These are phyloP conservation scores for Acanthamoeba sp. DNA, from an alignment of 208 protist genomes.

Conservation along the genomic window DNA sequence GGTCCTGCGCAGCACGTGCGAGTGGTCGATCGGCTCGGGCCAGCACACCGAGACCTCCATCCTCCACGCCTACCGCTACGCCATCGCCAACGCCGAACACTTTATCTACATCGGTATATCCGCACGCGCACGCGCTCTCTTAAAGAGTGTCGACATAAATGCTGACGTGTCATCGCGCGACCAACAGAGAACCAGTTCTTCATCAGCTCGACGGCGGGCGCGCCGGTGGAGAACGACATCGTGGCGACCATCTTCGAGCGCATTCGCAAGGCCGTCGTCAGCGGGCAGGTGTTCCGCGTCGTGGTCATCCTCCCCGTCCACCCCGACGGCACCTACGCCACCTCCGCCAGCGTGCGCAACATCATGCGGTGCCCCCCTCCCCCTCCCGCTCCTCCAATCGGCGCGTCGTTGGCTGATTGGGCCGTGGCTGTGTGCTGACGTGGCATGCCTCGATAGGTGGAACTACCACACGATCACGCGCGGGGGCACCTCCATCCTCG, in stretches of 20 bases:
- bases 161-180: not conserved
- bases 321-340: slow-evolving; percentile 75
- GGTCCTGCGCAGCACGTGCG: slow-evolving; percentile 78
- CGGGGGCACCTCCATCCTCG: slow-evolving; percentile 75
- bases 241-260: slow-evolving; percentile 71
- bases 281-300: slow-evolving; percentile 70
- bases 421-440: not conserved
- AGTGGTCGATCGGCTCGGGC: slow-evolving; percentile 78
- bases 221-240: slow-evolving; percentile 77
- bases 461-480: slow-evolving; percentile 82
- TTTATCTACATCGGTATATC: slow-evolving; percentile 84
- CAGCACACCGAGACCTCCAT: slow-evolving; percentile 76
- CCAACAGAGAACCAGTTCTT: slow-evolving; percentile 82
- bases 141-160: too few relatives aligned
- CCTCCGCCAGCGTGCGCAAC: slow-evolving; percentile 71
- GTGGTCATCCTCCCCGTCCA: slow-evolving; percentile 78
- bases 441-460: slow-evolving; percentile 61
- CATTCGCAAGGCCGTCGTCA: not conserved
- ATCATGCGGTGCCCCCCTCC: slow-evolving; percentile 76
- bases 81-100: slow-evolving; percentile 79
- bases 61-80: slow-evolving; percentile 77
- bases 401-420: not conserved
- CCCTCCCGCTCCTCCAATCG: too few relatives aligned
- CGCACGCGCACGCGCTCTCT: too few relatives aligned
- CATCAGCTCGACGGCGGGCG: slow-evolving; percentile 64